Percentiles rank a stretch among this genome's conserved stretches.
phyloP scores from a whole-genome alignment of 2,329 filamentous ascomycete species.

The Aspergillus sp. region DNA sequence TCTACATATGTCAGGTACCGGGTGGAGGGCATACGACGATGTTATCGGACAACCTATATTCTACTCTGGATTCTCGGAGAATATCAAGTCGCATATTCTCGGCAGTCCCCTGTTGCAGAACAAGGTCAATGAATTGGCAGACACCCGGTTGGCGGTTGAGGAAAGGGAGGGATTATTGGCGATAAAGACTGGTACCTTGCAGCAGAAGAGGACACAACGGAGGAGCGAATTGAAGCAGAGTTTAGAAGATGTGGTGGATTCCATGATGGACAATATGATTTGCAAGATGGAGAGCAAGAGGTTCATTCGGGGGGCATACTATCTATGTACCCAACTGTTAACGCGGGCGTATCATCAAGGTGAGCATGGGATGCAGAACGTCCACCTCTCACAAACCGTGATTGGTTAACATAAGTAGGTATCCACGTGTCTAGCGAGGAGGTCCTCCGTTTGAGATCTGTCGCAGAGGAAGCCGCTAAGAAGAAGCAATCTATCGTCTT shows the following conservation, averaged over 20 bases:
- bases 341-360: conserved; percentile 94
- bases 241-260: conserved; percentile 73
- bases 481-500: conserved; percentile 96
- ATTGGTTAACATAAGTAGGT: conserved; percentile 30
- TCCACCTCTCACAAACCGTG: background rate
- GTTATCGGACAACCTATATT: conserved; percentile 89
- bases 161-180: conserved; percentile 64
- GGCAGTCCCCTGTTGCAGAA: conserved; percentile 65
- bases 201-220: conserved; percentile 25
- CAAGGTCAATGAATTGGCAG: conserved; percentile 70
- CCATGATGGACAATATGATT: conserved; percentile 91
- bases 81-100: conserved; percentile 75
- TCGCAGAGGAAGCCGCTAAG: conserved; percentile 73
- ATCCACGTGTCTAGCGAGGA: conserved; percentile 96
- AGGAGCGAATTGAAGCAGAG: conserved; percentile 60
- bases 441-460: conserved; percentile 70
- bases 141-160: conserved; percentile 67
- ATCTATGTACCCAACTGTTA: conserved; percentile 76
- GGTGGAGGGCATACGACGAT: conserved; percentile 91
- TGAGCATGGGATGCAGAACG: conserved; percentile 12
- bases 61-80: conserved; percentile 84
- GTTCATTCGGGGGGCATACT: conserved; percentile 90
- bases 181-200: conserved; percentile 24
- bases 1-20: conserved; percentile 83
- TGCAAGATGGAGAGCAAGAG: conserved; percentile 96